Evolutionary conservation across 345 rosid species (phyloP).

Genomic region (Ceriops zippeliana): DNA sequence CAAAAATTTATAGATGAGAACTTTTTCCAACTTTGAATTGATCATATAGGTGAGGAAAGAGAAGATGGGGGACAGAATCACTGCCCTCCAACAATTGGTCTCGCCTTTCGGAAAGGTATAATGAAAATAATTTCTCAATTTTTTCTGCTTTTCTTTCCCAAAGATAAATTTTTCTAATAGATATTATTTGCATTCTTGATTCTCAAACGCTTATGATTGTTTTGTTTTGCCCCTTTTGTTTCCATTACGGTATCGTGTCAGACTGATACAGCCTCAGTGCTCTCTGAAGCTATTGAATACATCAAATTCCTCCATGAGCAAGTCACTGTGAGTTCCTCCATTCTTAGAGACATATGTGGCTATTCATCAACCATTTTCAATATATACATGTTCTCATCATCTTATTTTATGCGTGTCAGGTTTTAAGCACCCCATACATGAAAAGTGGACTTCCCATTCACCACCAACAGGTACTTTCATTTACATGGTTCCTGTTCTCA

Average conservation of each 20-base stretch:
- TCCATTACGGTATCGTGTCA: conserved; percentile 33
- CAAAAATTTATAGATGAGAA: conserved; percentile 15
- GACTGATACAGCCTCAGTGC: conserved; percentile 99
- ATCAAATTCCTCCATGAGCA: conserved; percentile 96
- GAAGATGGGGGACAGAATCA: conserved; percentile 99
- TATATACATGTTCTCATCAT: background rate
- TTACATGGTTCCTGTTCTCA: no score
- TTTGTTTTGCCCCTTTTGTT: background rate
- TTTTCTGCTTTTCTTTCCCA: conserved; percentile 18
- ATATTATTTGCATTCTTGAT: conserved; percentile 24
- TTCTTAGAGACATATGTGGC: background rate
- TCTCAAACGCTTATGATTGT: conserved; percentile 9
- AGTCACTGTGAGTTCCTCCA: conserved; percentile 58
- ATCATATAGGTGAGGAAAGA: conserved; percentile 83
- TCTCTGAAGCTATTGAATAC: conserved; percentile 93
- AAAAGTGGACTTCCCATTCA: conserved; percentile 81
- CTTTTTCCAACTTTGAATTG: conserved; percentile 19
- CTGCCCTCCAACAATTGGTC: conserved; percentile 99
- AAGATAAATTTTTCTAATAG: conserved; percentile 5
- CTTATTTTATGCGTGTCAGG: conserved; percentile 38
- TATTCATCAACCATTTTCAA: background rate
- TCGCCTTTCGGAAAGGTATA: conserved; percentile 99
- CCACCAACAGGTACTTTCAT: conserved; percentile 55
- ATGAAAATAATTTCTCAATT: conserved; percentile 5
- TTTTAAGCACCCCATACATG: conserved; percentile 84